Conservation (phyloP, 345 rosid genomes). For the Eucalyptus pauciflora region DNA sequence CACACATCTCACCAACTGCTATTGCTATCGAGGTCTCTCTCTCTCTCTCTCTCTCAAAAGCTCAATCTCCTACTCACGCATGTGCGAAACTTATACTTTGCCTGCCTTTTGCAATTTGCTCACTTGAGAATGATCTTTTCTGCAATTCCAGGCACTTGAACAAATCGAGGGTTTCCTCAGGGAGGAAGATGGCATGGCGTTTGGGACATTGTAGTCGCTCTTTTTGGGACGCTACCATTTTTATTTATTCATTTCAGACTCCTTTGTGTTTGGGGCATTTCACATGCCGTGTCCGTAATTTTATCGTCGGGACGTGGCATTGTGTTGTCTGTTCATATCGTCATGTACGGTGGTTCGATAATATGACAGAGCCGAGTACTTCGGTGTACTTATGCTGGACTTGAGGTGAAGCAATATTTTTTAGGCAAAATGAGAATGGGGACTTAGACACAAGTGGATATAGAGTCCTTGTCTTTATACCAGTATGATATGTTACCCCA, state of each 20-base stretch:
- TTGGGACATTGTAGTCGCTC: not conserved
- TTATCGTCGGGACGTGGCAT: not conserved
- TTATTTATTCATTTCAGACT: not conserved
- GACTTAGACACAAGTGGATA: not conserved
- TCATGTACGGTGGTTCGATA: not conserved
- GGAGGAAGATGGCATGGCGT: constrained; percentile 10
- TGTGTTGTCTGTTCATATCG: not conserved
- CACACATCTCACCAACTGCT: constrained; percentile 46
- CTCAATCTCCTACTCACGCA: not conserved
- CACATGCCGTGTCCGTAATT: not conserved
- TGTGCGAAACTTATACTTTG: not conserved
- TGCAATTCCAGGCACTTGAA: constrained; percentile 30
- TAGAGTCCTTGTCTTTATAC: not conserved
- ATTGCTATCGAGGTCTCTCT: constrained; percentile 75
- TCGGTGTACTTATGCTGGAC: not conserved
- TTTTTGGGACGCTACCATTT: not conserved
- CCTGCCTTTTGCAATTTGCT: not conserved
- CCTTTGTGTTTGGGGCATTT: not conserved
- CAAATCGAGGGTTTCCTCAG: constrained; percentile 33
- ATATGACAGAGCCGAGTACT: not conserved
- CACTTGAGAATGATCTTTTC: not conserved
- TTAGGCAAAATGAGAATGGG: not conserved
- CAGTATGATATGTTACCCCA: not conserved
- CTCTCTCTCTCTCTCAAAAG: not conserved
- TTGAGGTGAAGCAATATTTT: not conserved